Conservation (phyloP, 2,329 filamentous ascomycete genomes). For the Elsinoe batatas region DNA sequence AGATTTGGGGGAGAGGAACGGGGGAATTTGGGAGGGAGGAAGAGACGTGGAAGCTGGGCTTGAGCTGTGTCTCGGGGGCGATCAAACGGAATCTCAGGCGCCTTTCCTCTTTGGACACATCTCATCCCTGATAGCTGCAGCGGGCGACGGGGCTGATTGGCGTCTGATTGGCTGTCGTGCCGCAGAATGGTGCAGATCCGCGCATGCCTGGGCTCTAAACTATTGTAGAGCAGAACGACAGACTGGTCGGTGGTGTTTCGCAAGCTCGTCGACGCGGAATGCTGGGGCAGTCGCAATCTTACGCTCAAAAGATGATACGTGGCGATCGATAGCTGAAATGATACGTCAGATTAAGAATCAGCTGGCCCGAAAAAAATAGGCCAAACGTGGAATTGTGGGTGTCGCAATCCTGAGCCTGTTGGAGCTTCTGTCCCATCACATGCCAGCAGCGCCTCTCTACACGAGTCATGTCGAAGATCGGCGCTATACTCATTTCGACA, state of each 20-base stretch:
- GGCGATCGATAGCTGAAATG: constrained; percentile 6
- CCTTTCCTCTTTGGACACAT: neutral
- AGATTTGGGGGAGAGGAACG: neutral
- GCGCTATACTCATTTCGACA: constrained; percentile 1
- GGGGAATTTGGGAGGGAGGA: neutral
- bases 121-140: constrained; percentile 8
- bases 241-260: neutral
- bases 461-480: constrained; percentile 6
- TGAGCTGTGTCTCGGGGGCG: neutral
- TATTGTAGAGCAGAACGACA: neutral
- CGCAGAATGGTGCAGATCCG: constrained; percentile 2
- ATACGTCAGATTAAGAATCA: constrained; percentile 9
- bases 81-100: neutral
- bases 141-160: neutral
- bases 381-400: neutral
- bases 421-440: neutral
- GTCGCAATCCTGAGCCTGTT: constrained; percentile 3
- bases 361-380: constrained; percentile 2
- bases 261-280: neutral
- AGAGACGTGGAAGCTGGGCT: neutral
- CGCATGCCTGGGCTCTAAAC: neutral
- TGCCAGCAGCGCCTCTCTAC: neutral
- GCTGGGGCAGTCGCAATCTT: constrained; percentile 6
- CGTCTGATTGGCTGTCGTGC: constrained; percentile 3
- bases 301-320: constrained; percentile 4